Evolutionary conservation across 2,329 filamentous ascomycete genomes (phyloP).

Genomic region (Fusarium sp.): DNA sequence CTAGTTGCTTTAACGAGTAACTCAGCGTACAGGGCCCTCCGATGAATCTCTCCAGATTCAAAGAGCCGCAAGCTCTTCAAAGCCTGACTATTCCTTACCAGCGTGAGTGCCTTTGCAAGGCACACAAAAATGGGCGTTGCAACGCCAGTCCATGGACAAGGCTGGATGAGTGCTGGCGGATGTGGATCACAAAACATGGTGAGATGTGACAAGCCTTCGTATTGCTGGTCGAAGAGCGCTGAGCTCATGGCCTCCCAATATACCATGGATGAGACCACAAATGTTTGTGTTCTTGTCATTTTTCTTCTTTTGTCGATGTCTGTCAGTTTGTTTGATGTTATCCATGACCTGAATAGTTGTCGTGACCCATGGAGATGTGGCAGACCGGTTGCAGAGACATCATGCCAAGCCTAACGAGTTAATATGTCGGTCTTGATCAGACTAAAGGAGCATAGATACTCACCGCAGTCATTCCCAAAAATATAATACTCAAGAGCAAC

Average conservation of each 20-base stretch:
- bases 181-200: background rate
- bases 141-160: constrained; percentile 25
- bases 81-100: constrained; percentile 8
- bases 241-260: constrained; percentile 32
- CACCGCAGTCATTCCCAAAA: constrained; percentile 30
- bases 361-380: constrained; percentile 19
- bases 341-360: constrained; percentile 19
- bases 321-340: background rate
- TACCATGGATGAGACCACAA: constrained; percentile 24
- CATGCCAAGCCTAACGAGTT: constrained; percentile 15
- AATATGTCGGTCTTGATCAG: accelerated
- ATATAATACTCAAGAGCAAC: constrained; percentile 12
- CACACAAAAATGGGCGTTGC: constrained; percentile 17
- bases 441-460: accelerated
- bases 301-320: background rate
- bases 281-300: constrained; percentile 2
- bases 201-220: constrained; percentile 10
- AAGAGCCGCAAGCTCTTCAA: constrained; percentile 1
- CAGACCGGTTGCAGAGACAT: constrained; percentile 3
- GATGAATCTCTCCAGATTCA: background rate
- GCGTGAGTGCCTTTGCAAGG: background rate
- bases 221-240: constrained; percentile 20
- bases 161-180: background rate
- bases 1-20: background rate
- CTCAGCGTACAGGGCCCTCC: background rate